Percentiles rank a stretch among this genome's conserved stretches.
phyloP scores from a whole-genome alignment of 768 basidiomycete species.

The Trametes coccinea region DNA sequence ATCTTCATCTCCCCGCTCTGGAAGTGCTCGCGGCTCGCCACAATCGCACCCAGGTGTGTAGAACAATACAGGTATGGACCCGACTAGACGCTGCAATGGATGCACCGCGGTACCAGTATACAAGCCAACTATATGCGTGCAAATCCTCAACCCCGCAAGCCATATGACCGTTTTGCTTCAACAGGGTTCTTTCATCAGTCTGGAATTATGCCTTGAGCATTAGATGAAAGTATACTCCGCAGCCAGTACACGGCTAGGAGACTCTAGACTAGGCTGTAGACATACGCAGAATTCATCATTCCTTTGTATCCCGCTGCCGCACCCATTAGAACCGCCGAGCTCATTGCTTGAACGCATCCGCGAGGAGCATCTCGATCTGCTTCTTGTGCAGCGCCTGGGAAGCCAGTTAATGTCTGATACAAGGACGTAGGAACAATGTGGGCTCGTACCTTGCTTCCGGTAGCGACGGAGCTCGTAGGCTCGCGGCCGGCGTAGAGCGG shows the following conservation, averaged over 20 bases:
- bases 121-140: no score
- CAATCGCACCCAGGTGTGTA: no score
- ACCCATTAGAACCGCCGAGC: neutral
- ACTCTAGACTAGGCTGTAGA: neutral
- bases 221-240: neutral
- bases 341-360: conserved; percentile 50
- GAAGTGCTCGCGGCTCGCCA: no score
- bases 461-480: conserved; percentile 89
- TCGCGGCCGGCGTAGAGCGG: conserved; percentile 92
- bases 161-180: no score
- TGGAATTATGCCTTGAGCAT: neutral
- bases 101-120: no score
- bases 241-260: neutral
- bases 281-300: neutral
- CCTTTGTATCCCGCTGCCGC: neutral
- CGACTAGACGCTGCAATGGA: no score
- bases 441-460: conserved; percentile 86
- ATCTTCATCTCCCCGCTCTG: no score
- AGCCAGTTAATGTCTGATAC: no score
- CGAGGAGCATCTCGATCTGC: conserved; percentile 78
- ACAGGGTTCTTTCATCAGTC: no score
- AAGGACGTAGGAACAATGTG: no score
- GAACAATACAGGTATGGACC: no score
- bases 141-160: no score
- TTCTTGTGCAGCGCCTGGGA: conserved; percentile 89